These are phyloP conservation scores for Colletotrichum paranaense DNA, from an alignment of 2,329 filamentous ascomycete genomes.

Conservation along the genomic window DNA sequence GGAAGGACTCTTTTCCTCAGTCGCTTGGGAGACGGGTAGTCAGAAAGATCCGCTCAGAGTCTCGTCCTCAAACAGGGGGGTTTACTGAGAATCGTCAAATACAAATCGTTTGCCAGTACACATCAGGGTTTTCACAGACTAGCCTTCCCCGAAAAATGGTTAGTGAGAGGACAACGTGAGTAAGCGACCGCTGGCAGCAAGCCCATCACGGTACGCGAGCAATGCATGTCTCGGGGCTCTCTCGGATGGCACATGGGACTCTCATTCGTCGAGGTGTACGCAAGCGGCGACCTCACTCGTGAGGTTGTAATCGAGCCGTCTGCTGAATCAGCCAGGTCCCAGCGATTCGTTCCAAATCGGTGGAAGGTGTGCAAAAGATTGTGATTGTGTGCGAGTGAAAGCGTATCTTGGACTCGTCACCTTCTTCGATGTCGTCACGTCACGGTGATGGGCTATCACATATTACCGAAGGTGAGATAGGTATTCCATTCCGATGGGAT, in stretches of 20 bases:
- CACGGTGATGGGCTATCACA: not conserved
- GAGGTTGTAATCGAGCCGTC: not conserved
- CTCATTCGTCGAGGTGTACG: not conserved
- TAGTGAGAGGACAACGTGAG: not conserved
- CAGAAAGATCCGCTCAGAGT: not conserved
- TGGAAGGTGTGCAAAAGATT: not conserved
- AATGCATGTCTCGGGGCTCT: not conserved
- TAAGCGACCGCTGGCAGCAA: not conserved
- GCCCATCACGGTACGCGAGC: not conserved
- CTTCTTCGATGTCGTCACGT: not conserved
- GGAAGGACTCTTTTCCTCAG: not conserved
- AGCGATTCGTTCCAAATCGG: no score
- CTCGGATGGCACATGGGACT: not conserved
- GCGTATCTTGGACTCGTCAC: not conserved
- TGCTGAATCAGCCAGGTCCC: not conserved
- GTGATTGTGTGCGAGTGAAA: not conserved
- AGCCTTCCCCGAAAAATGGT: not conserved
- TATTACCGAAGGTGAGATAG: not conserved
- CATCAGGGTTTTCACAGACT: not conserved
- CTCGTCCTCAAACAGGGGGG: not conserved
- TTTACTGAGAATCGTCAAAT: conserved; percentile 12
- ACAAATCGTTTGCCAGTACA: not conserved
- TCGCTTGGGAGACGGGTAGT: not conserved
- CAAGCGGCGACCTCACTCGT: not conserved
- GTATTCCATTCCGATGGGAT: not conserved